Conservation (phyloP, 768 basidiomycete genomes). For the Auricularia auricula-judae region DNA sequence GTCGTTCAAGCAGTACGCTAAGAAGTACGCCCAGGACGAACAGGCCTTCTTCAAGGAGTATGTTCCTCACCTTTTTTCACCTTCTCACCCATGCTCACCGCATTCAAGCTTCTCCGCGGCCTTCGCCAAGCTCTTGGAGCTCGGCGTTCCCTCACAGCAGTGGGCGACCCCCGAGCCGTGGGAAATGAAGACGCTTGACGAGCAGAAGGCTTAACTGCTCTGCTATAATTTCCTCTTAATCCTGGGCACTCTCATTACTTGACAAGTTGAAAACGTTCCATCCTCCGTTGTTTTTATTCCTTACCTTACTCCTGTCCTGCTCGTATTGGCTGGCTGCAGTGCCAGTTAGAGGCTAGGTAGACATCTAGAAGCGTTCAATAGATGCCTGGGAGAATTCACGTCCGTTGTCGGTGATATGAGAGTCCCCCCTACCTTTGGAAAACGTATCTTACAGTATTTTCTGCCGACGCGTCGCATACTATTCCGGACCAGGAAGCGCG, state of each 20-base stretch:
- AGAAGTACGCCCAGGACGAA: constrained; percentile 78
- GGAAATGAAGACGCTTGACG: constrained; percentile 46
- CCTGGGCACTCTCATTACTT: background rate
- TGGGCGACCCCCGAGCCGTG: constrained; percentile 65
- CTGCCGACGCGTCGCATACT: too few species aligned
- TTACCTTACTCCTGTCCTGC: background rate
- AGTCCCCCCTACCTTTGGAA: too few species aligned
- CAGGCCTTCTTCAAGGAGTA: constrained; percentile 92
- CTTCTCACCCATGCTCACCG: background rate
- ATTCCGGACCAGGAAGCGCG: too few species aligned
- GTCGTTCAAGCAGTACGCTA: constrained; percentile 79
- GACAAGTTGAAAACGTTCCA: background rate
- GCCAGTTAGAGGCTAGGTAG: background rate
- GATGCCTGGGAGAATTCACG: background rate
- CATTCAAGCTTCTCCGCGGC: constrained; percentile 65
- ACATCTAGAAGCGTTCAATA: background rate
- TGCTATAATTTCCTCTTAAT: background rate
- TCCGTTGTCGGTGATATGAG: too few species aligned
- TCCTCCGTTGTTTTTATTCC: background rate
- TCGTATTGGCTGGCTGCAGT: background rate
- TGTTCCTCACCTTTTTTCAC: constrained; percentile 17
- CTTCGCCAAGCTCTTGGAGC: constrained; percentile 74
- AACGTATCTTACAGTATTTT: too few species aligned
- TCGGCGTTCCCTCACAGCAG: constrained; percentile 81
- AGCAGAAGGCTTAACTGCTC: constrained; percentile 16